These are phyloP conservation scores for Cryptococcus depauperatus DNA, from an alignment of 1,284 basidiomycete species.

Conservation along the genomic window DNA sequence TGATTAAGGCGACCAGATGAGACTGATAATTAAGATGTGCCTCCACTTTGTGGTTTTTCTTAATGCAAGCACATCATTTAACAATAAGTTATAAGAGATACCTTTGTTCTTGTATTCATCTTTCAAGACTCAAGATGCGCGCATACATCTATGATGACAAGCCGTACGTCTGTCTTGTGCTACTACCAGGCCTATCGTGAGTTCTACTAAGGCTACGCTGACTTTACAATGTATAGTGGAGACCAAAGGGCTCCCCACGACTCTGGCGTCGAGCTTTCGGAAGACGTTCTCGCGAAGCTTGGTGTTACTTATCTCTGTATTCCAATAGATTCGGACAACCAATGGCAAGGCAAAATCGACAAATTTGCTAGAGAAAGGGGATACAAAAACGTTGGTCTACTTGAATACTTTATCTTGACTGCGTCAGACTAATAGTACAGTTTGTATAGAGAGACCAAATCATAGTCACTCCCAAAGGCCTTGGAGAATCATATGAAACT, in stretches of 20 bases:
- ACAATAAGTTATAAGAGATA: too few relatives aligned
- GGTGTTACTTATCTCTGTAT: slow-evolving; percentile 59
- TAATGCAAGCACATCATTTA: too few relatives aligned
- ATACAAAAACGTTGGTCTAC: slow-evolving; percentile 57
- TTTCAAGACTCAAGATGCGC: too few relatives aligned
- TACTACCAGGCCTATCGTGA: background rate
- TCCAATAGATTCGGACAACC: slow-evolving; percentile 50
- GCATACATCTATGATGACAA: slow-evolving; percentile 73
- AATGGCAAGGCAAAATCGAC: slow-evolving; percentile 51
- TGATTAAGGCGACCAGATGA: too few relatives aligned
- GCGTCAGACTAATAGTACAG: background rate
- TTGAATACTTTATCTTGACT: background rate
- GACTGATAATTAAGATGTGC: too few relatives aligned
- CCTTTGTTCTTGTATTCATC: too few relatives aligned
- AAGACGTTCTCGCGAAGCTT: slow-evolving; percentile 50
- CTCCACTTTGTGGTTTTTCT: too few relatives aligned
- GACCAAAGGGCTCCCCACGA: slow-evolving; percentile 72
- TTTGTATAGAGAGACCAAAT: slow-evolving; percentile 54
- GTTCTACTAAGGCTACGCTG: background rate
- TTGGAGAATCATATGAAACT: slow-evolving; percentile 68
- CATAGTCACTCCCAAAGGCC: slow-evolving; percentile 60
- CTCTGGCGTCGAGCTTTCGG: slow-evolving; percentile 52
- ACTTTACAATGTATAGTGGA: slow-evolving; percentile 42
- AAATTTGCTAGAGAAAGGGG: slow-evolving; percentile 56
- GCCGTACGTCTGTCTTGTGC: slow-evolving; percentile 35